Base-by-base conservation (phyloP, 257 asterid genomes). In the Solanum tarijense region DNA sequence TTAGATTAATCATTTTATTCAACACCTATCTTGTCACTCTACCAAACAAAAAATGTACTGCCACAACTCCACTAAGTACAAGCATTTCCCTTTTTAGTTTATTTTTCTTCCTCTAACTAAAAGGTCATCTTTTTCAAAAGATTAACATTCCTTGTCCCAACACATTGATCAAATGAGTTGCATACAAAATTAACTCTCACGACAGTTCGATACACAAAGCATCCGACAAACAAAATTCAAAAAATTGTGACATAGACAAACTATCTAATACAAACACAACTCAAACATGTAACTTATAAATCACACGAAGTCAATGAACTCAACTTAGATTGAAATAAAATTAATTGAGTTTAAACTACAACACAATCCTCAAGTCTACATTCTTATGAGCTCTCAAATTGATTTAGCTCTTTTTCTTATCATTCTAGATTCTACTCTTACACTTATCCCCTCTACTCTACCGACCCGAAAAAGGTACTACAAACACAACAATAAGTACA, bases 141-240 rank as follows among this genome's bases (percentile, higher is more conserved):
- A 62, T 62, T 3, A 60, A 60, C 5, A 60, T 25, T 58, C 32
- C 34, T 27, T 68, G 74, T 68, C 74, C 16, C 35, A 27, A 68
- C 8, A 27, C 36, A 68, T 68, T 23, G 46, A 27, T 68, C 21
- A 68, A 58, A 58, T 21, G 66, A 58, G 27, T 58, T 7, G 25
- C 12, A 21, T 58, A 20, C 11, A 20, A 27, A 3, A 58, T 3
- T 58, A 58, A 7, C 11, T 58, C 66, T 9, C 1, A 58, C 0
- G 1, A 58, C 9, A 7, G 0, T 21, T 58, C 27, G 0, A 0
- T 20, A 7, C 0, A 21, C 12, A 58, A 58, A 58, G 0, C 66
- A 55, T 18, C 21, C 2, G 0, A 7, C 31, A 4, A 3, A 10
- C 0, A 60, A 21, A 60, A 4, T 21, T 9, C 3, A 60, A 21